Conservation (phyloP, 2,329 filamentous ascomycete genomes). For the Cryphonectria nitschkei region DNA sequence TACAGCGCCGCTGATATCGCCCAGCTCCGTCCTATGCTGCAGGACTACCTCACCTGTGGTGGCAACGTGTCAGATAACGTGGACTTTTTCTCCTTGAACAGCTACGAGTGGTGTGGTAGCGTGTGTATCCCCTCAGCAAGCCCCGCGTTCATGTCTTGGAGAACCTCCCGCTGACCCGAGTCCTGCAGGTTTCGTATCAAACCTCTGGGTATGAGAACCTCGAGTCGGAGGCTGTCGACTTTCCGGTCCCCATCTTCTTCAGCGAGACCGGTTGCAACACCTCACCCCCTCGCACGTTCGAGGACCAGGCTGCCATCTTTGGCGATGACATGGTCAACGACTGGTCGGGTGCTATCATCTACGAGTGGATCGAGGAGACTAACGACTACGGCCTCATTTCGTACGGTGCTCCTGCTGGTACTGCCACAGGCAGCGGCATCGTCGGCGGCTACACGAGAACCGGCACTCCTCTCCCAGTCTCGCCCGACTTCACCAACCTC, state of each 20-base stretch:
- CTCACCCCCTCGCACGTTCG: constrained; percentile 63
- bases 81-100: constrained; percentile 86
- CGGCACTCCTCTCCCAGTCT: constrained; percentile 73
- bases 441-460: constrained; percentile 70
- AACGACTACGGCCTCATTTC: constrained; percentile 83
- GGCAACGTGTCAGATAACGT: constrained; percentile 68
- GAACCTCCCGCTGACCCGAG: not conserved
- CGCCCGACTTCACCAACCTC: constrained; percentile 79
- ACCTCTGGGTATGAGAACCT: constrained; percentile 72
- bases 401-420: constrained; percentile 66
- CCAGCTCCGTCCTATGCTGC: constrained; percentile 63
- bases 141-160: not conserved
- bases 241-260: constrained; percentile 86
- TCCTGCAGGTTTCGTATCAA: constrained; percentile 48
- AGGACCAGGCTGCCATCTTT: constrained; percentile 78
- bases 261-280: constrained; percentile 86
- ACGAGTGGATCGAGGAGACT: constrained; percentile 86
- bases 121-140: constrained; percentile 32
- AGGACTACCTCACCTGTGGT: constrained; percentile 79
- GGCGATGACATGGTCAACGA: constrained; percentile 70
- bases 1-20: constrained; percentile 88
- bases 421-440: constrained; percentile 57
- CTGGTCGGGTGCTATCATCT: constrained; percentile 79
- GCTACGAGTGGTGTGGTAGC: constrained; percentile 78
- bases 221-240: constrained; percentile 67